These are phyloP conservation scores for Elsinoe batatas DNA, from an alignment of 2,329 filamentous ascomycete genomes.

Conservation along the genomic window DNA sequence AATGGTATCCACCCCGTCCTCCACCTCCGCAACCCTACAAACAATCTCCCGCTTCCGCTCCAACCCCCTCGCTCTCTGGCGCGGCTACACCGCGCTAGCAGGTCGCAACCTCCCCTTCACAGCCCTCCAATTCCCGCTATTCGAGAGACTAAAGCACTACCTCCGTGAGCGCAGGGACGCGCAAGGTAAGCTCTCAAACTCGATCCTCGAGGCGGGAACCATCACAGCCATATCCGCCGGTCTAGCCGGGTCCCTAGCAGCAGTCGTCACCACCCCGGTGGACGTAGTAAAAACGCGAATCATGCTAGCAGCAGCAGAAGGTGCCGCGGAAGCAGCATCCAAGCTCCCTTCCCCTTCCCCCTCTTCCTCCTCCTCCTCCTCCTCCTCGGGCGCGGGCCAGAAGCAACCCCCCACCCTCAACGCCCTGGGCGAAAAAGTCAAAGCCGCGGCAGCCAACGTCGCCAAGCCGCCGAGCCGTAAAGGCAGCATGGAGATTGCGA, in stretches of 20 bases:
- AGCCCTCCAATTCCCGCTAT: constrained; percentile 78
- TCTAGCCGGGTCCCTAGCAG: constrained; percentile 61
- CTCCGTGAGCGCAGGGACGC: constrained; percentile 41
- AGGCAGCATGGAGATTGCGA: constrained; percentile 49
- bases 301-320: constrained; percentile 58
- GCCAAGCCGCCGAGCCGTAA: constrained; percentile 26
- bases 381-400: neutral
- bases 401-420: constrained; percentile 22
- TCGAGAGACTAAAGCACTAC: constrained; percentile 56
- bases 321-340: constrained; percentile 19
- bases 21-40: constrained; percentile 44
- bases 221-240: constrained; percentile 68
- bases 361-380: neutral
- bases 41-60: constrained; percentile 49
- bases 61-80: constrained; percentile 47
- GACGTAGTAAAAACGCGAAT: constrained; percentile 86
- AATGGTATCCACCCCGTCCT: constrained; percentile 47
- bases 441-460: constrained; percentile 26
- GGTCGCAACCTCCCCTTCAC: constrained; percentile 81
- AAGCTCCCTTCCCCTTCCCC: constrained; percentile 17
- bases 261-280: constrained; percentile 75
- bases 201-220: constrained; percentile 54
- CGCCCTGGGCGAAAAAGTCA: constrained; percentile 32
- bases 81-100: constrained; percentile 70
- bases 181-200: constrained; percentile 28